These are phyloP conservation scores for Cercospora sesami DNA, from an alignment of 2,329 filamentous ascomycete genomes.

Conservation along the genomic window DNA sequence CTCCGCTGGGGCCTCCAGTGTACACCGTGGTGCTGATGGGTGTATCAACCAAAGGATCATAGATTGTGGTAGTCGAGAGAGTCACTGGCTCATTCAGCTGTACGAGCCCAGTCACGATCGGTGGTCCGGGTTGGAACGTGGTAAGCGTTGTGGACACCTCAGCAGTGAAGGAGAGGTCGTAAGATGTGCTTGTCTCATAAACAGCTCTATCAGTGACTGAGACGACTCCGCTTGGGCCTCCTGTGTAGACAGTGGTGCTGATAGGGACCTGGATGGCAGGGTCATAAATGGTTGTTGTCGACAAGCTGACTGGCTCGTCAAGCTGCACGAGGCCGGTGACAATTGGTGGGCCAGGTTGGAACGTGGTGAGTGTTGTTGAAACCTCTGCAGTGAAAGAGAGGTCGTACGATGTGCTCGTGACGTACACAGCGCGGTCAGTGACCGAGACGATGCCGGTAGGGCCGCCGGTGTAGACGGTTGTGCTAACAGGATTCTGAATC, in stretches of 20 bases:
- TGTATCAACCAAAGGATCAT: not conserved
- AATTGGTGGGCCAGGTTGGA: not conserved
- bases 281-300: not conserved
- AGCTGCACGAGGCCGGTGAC: not conserved
- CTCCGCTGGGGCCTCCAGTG: not conserved
- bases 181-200: not conserved
- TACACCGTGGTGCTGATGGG: not conserved
- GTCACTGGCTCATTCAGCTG: not conserved
- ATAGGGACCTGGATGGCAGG: not conserved
- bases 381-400: not conserved
- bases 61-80: not conserved
- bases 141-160: not conserved
- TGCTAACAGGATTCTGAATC: not conserved
- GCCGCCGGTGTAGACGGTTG: not conserved
- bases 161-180: not conserved
- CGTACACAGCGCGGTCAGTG: not conserved
- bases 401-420: not conserved
- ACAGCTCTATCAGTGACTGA: not conserved
- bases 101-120: not conserved
- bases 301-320: not conserved
- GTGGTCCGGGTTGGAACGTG: not conserved
- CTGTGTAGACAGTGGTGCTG: not conserved
- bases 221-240: not conserved
- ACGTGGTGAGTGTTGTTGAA: not conserved
- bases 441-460: not conserved